Base-by-base conservation (phyloP, 108 stramenopile species). In the Asterionellopsis glacialis region DNA sequence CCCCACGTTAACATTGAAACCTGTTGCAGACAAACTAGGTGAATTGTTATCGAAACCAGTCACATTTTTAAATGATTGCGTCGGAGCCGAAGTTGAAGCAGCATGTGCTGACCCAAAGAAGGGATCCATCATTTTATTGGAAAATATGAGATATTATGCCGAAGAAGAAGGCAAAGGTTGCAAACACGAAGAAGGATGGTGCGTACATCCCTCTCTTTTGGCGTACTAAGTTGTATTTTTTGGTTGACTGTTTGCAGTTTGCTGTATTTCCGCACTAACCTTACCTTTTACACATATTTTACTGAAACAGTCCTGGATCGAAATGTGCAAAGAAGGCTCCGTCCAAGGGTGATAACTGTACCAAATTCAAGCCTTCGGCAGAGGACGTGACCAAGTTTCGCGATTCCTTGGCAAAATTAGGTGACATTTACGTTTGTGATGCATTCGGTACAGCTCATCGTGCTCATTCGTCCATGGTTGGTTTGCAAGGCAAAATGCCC, bases 381-480 rank as follows among this genome's bases (percentile, higher is more conserved):
- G 15, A 53, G 6, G 52, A 24, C 12, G 15, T 15, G 52, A 53
- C 19, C 6, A 25, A 33, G 33, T 33, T 33, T 33, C 33, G 33
- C 33, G 33, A 33, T 33, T 33, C 33, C 33, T 67, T 95, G 41
- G 82, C 92, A 41, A 52, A 77, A 14, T 69, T 72, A 63, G 77
- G 71, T 57, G 87, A 98, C 64, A 68, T 67, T 54, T 92, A 81
- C 74, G 88, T 99, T 49, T 95, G 91, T 71, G 98, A 99, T 75
- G 98, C 98, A 25, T 99, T 99, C 64, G 98, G 97, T 15, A 99
- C 97, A 15, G 92, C 92, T 21, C 98, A 99, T 77, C 88, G 98
- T 14, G 95, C 90, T 38, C 74, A 75, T 43, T 87, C 90, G 10
- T 74, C 73, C 25, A 72, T 71, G 40, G 63, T 57, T 1, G 86